Evolutionary conservation across 208 protist genomes (phyloP).

Genomic region (Trichomonas vaginalis): DNA sequence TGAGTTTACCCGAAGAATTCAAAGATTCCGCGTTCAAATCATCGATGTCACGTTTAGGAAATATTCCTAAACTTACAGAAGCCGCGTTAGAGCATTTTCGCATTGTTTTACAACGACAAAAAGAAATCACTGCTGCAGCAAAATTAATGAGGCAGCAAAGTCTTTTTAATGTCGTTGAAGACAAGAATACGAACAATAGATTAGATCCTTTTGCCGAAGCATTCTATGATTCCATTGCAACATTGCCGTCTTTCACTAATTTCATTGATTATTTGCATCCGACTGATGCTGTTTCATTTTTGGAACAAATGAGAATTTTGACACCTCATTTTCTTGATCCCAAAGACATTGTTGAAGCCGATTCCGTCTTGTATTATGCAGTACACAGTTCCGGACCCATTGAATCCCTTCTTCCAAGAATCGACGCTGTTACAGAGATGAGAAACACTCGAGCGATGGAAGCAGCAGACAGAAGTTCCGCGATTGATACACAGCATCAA

Average conservation of each 20-base stretch:
- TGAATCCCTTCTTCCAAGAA: neutral
- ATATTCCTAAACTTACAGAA: neutral
- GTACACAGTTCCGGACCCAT: neutral
- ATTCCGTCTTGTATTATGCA: neutral
- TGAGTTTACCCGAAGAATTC: neutral
- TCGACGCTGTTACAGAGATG: neutral
- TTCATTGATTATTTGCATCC: neutral
- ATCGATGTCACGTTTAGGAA: neutral
- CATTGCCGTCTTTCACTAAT: neutral
- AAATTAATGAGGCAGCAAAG: neutral
- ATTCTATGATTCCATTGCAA: neutral
- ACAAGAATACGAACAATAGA: neutral
- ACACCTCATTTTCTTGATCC: neutral
- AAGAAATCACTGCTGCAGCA: neutral
- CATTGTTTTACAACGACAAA: neutral
- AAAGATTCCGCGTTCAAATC: neutral
- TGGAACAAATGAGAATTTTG: neutral
- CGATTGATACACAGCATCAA: neutral
- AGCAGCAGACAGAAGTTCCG: neutral
- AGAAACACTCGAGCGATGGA: neutral
- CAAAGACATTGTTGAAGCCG: neutral
- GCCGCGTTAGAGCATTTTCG: neutral
- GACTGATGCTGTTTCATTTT: neutral
- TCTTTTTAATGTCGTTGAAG: neutral
- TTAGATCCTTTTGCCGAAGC: neutral